Base-by-base conservation (phyloP, 208 protist species). In the Wallacemonas sp. region DNA sequence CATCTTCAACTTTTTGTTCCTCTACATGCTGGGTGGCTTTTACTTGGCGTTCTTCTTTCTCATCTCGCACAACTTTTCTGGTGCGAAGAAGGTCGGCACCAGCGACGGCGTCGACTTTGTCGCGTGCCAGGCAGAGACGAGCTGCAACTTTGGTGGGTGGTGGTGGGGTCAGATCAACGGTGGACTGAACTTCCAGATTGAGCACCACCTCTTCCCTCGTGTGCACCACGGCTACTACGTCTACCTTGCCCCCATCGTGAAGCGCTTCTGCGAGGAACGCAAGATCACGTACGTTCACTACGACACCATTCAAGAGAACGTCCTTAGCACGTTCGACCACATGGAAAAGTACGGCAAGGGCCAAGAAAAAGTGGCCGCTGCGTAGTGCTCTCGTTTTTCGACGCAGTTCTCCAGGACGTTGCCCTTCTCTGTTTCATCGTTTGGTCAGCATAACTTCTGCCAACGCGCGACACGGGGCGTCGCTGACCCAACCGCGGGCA, bases 151-250 rank as follows among this genome's bases (percentile, higher is more conserved):
- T 44, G 79, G 81, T 36, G 83, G 85, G 17, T 89, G 82, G 84
- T 87, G 80, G 75, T 79, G 83, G 81, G 85, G 71, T 0, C 79
- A 87, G 60, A 61, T 92, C 32, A 89, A 86, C 71, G 91, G 91
- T 32, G 91, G 87, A 5, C 75, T 96, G 27, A 94, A 94, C 72
- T 92, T 89, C 58, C 91, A 96, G 65, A 96, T 90, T 29, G 91
- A 93, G 73, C 91, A 96, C 61, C 91, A 96, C 60, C 71, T 96
- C 5, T 96, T 94, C 60, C 91, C 91, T 17, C 73, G 86, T 4
- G 79, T 96, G 52, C 85, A 89, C 55, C 87, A 92, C 67, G 72
- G 78, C 64, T 89, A 93, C 68, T 96, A 92, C 58, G 68, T 71
- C 8, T 75, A 83, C 69, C 53, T 96, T 44, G 81, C 81, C 19